Conservation (phyloP, 2,329 filamentous ascomycete species). For the Ambrosiella beaveri region DNA sequence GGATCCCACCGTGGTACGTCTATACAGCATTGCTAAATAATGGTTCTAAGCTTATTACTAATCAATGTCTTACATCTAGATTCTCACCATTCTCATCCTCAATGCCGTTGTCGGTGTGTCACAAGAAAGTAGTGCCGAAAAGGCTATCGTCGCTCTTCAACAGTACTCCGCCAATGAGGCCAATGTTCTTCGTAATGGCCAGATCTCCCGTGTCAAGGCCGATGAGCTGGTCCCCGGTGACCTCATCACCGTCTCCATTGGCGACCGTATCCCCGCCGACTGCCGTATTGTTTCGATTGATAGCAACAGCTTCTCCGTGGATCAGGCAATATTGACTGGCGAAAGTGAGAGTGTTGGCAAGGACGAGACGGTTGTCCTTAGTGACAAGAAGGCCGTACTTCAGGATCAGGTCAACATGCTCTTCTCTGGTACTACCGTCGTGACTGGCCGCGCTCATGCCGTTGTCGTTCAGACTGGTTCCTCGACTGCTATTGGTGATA, state of each 20-base stretch:
- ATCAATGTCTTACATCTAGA: slow-evolving; percentile 32
- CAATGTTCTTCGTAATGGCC: slow-evolving; percentile 67
- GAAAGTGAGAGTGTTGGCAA: slow-evolving; percentile 96
- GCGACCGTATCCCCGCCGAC: slow-evolving; percentile 86
- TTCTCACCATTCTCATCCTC: slow-evolving; percentile 87
- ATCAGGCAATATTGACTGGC: slow-evolving; percentile 92
- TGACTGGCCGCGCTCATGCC: slow-evolving; percentile 81
- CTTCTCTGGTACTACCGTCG: slow-evolving; percentile 95
- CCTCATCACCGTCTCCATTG: slow-evolving; percentile 71
- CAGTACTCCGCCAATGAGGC: slow-evolving; percentile 98
- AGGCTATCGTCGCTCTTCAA: slow-evolving; percentile 92
- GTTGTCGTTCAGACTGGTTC: slow-evolving; percentile 79
- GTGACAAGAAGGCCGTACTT: slow-evolving; percentile 74
- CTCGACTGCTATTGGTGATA: slow-evolving; percentile 90
- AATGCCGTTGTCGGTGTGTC: slow-evolving; percentile 96
- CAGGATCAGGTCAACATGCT: slow-evolving; percentile 97
- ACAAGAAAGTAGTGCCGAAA: slow-evolving; percentile 96
- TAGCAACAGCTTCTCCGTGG: slow-evolving; percentile 93
- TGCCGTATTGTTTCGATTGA: slow-evolving; percentile 79
- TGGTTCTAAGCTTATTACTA: background rate
- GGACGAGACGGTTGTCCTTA: slow-evolving; percentile 46
- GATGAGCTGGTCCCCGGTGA: slow-evolving; percentile 94
- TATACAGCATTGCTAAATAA: background rate
- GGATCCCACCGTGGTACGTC: slow-evolving; percentile 77
- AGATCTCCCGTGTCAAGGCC: slow-evolving; percentile 71